Conservation (phyloP, 2,329 filamentous ascomycete genomes). For the Hymenoscyphus fructigenus region DNA sequence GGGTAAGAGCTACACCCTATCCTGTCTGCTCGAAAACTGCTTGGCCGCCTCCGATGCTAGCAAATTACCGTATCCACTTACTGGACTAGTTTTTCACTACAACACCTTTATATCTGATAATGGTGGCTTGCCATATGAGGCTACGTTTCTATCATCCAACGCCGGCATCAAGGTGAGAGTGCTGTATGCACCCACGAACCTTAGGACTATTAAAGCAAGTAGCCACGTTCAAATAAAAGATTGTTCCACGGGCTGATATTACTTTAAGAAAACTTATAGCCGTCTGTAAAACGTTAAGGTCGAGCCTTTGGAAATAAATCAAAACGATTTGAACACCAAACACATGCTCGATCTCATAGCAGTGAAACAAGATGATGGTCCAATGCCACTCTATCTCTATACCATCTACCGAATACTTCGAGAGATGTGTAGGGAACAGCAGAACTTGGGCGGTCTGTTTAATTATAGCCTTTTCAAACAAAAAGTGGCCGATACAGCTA, state of each 20-base stretch:
- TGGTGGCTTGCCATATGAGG: conserved; percentile 47
- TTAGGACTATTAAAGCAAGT: conserved; percentile 39
- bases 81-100: conserved; percentile 57
- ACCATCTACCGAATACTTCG: conserved; percentile 49
- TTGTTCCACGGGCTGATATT: not conserved
- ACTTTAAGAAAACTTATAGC: conserved; percentile 37
- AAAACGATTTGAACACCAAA: conserved; percentile 49
- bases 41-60: conserved; percentile 42
- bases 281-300: conserved; percentile 45
- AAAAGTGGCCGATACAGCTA: conserved; percentile 37
- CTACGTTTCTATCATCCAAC: conserved; percentile 51
- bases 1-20: conserved; percentile 61
- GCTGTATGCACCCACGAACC: conserved; percentile 51
- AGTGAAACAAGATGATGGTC: conserved; percentile 40
- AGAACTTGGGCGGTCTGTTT: conserved; percentile 38
- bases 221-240: not conserved
- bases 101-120: conserved; percentile 45
- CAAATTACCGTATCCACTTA: conserved; percentile 46
- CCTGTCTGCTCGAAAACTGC: conserved; percentile 54
- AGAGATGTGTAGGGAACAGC: conserved; percentile 45
- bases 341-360: conserved; percentile 57
- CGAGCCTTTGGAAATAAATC: conserved; percentile 45
- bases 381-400: conserved; percentile 52
- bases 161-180: conserved; percentile 48
- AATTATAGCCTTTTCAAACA: conserved; percentile 46